Evolutionary conservation across 208 protist species (phyloP).

Genomic region (Wallacemonas sp.): DNA sequence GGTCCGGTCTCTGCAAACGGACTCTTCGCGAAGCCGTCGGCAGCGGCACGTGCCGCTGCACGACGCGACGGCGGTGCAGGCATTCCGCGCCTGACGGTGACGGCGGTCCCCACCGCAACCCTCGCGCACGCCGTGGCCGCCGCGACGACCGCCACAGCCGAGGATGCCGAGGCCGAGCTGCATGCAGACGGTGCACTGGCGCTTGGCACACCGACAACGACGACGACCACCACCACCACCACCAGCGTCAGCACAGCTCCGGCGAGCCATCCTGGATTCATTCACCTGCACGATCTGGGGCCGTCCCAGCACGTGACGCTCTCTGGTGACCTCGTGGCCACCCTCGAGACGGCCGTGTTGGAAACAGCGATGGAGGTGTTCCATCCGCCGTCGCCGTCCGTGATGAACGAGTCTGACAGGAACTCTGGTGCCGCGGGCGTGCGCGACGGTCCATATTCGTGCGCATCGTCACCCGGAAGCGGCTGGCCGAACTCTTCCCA

Average conservation of each 20-base stretch:
- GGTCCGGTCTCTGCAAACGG: not conserved
- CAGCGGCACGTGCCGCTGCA: not conserved
- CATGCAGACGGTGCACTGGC: not conserved
- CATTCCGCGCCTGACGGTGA: constrained; percentile 10
- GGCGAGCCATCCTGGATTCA: too few species aligned
- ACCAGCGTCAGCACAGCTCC: too few species aligned
- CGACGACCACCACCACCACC: too few species aligned
- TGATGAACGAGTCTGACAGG: not conserved
- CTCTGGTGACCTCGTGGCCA: constrained; percentile 1
- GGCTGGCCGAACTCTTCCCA: too few species aligned
- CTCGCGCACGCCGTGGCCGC: not conserved
- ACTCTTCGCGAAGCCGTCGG: not conserved
- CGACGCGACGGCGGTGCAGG: not conserved
- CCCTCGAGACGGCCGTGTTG: constrained; percentile 5
- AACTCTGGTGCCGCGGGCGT: too few species aligned
- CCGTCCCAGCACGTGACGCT: not conserved
- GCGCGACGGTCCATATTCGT: too few species aligned
- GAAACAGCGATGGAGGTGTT: constrained; percentile 11
- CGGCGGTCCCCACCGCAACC: not conserved
- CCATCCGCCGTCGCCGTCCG: not conserved
- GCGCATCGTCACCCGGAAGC: too few species aligned
- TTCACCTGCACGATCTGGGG: not conserved
- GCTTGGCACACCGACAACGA: too few species aligned
- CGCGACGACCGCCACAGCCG: not conserved
- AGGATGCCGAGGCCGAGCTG: not conserved